phyloP scores from a whole-genome alignment of 805 yeast genomes.

The Nematodospora valgi region DNA sequence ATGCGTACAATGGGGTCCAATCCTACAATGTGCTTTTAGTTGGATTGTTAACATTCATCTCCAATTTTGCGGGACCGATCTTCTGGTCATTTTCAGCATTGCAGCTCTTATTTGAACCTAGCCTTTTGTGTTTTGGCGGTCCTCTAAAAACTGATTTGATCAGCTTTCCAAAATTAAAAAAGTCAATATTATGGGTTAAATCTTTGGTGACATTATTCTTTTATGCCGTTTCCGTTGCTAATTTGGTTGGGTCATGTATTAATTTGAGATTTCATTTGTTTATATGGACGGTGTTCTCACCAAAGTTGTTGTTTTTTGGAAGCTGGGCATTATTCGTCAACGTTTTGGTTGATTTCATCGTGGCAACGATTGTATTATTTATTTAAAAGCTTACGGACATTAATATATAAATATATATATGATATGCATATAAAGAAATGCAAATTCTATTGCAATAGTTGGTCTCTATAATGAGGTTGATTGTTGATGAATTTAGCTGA shows the following conservation, averaged over 20 bases:
- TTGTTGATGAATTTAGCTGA: slow-evolving; percentile 71
- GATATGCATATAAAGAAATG: background rate
- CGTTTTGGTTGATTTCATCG: slow-evolving; percentile 41
- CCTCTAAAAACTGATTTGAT: slow-evolving; percentile 12
- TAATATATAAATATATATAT: slow-evolving; percentile 2
- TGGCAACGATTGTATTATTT: slow-evolving; percentile 21
- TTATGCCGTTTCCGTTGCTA: slow-evolving; percentile 56
- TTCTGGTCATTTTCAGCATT: slow-evolving; percentile 65
- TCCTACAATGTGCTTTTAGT: slow-evolving; percentile 68
- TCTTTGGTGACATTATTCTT: slow-evolving; percentile 44
- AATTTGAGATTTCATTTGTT: slow-evolving; percentile 80
- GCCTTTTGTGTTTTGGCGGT: slow-evolving; percentile 13
- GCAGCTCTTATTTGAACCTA: slow-evolving; percentile 36
- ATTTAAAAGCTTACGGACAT: slow-evolving; percentile 4
- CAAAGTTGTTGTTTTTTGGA: slow-evolving; percentile 76
- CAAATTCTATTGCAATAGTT: slow-evolving; percentile 26
- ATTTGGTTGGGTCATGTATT: slow-evolving; percentile 66
- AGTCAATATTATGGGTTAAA: slow-evolving; percentile 33
- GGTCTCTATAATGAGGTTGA: slow-evolving; percentile 66
- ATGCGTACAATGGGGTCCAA: slow-evolving; percentile 85
- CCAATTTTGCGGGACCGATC: slow-evolving; percentile 85
- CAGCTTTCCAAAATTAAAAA: slow-evolving; percentile 22
- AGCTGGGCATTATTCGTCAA: slow-evolving; percentile 65
- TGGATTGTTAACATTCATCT: slow-evolving; percentile 71
- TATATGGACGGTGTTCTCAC: slow-evolving; percentile 97